These are phyloP conservation scores for Candida jianshihensis DNA, from an alignment of 805 yeast species.

Conservation along the genomic window DNA sequence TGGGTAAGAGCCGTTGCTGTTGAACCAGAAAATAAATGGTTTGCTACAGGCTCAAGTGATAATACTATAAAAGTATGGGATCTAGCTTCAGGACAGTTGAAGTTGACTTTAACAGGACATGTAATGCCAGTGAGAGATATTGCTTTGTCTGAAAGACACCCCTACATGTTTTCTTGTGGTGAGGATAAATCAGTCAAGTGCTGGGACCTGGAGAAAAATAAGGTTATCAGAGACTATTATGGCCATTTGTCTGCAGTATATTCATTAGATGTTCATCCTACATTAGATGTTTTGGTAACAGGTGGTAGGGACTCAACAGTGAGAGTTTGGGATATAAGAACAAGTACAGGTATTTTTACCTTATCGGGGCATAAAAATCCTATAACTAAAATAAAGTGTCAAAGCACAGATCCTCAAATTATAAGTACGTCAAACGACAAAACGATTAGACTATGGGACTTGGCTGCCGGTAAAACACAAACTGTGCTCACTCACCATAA, in stretches of 20 bases:
- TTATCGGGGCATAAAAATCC: slow-evolving; percentile 78
- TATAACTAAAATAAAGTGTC: slow-evolving; percentile 60
- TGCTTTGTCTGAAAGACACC: slow-evolving; percentile 65
- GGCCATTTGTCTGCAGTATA: slow-evolving; percentile 92
- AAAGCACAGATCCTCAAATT: slow-evolving; percentile 78
- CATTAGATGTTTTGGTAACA: slow-evolving; percentile 71
- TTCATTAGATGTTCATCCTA: slow-evolving; percentile 80
- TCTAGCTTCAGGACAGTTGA: slow-evolving; percentile 59
- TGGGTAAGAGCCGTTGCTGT: slow-evolving; percentile 81
- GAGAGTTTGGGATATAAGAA: slow-evolving; percentile 90
- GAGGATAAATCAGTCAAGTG: slow-evolving; percentile 91
- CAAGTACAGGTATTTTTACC: slow-evolving; percentile 66
- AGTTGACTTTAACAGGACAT: slow-evolving; percentile 82
- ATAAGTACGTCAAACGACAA: slow-evolving; percentile 79
- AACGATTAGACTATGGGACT: slow-evolving; percentile 86
- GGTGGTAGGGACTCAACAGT: slow-evolving; percentile 88
- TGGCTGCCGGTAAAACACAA: slow-evolving; percentile 67
- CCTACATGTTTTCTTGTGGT: slow-evolving; percentile 85
- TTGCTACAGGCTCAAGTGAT: slow-evolving; percentile 87
- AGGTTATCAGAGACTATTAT: slow-evolving; percentile 78
- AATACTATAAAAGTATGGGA: slow-evolving; percentile 91
- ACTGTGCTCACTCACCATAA: slow-evolving; percentile 79
- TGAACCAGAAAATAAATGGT: slow-evolving; percentile 88
- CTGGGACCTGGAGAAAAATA: slow-evolving; percentile 91
- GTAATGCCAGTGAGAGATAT: slow-evolving; percentile 81